Evolutionary conservation across 345 rosid genomes (phyloP).

Genomic region (Gossypium arboreum): DNA sequence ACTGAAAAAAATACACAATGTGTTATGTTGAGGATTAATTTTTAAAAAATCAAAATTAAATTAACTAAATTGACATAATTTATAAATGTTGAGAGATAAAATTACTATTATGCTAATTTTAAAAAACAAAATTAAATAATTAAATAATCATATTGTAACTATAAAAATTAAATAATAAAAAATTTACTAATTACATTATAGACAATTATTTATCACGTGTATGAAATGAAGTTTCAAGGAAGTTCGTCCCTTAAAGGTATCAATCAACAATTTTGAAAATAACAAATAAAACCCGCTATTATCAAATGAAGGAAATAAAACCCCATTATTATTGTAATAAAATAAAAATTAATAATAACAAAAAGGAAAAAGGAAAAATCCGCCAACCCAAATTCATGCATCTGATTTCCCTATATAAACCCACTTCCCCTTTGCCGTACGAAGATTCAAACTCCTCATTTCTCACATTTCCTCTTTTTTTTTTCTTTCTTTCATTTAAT

Average conservation of each 20-base stretch:
- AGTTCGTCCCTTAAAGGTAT: not conserved
- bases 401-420: constrained; percentile 21
- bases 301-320: not conserved
- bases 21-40: too few relatives aligned
- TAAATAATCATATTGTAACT: too few relatives aligned
- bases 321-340: not conserved
- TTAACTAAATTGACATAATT: too few relatives aligned
- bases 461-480: not conserved
- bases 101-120: too few relatives aligned
- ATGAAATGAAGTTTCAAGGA: constrained; percentile 19
- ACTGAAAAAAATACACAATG: too few relatives aligned
- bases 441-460: constrained; percentile 5
- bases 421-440: not conserved
- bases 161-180: too few relatives aligned
- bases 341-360: not conserved
- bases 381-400: constrained; percentile 25
- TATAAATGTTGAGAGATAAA: too few relatives aligned
- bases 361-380: not conserved
- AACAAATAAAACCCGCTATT: too few relatives aligned
- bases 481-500: not conserved
- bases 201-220: constrained; percentile 13
- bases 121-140: too few relatives aligned
- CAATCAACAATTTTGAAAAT: not conserved
- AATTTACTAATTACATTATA: too few relatives aligned
- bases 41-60: fast-evolving